These are phyloP conservation scores for Theobroma grandiflorum DNA, from an alignment of 441 rosid genomes.

Conservation along the genomic window DNA sequence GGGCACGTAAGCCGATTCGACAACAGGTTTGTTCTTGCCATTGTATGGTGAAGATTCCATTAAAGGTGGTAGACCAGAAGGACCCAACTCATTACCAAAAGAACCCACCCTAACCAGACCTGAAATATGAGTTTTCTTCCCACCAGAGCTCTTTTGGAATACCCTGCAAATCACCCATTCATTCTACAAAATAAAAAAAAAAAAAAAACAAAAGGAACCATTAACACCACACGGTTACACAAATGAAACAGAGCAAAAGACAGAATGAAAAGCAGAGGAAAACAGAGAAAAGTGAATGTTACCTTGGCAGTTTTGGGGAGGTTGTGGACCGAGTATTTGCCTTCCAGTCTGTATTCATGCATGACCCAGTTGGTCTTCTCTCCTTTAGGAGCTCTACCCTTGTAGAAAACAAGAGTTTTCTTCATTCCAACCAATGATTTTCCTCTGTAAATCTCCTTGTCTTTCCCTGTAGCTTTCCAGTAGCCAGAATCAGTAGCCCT, in stretches of 20 bases:
- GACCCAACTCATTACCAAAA: constrained; percentile 48
- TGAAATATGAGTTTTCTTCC: constrained; percentile 72
- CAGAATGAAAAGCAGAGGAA: background rate
- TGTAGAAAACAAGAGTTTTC: constrained; percentile 90
- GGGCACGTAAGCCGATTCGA: constrained; percentile 79
- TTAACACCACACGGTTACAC: constrained; percentile 14
- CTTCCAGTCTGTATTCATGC: constrained; percentile 90
- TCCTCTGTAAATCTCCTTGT: constrained; percentile 77
- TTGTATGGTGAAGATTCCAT: constrained; percentile 61
- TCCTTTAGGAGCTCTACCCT: constrained; percentile 91
- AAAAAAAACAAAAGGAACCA: background rate
- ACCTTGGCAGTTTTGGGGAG: constrained; percentile 91
- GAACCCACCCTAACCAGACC: constrained; percentile 52
- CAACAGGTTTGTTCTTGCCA: constrained; percentile 40
- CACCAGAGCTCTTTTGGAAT: constrained; percentile 76
- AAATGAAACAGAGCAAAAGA: constrained; percentile 1
- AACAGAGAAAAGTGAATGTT: background rate
- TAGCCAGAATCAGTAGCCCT: constrained; percentile 92
- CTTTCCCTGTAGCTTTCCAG: constrained; percentile 99
- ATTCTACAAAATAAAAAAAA: constrained; percentile 52
- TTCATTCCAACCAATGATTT: constrained; percentile 93
- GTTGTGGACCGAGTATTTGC: constrained; percentile 68
- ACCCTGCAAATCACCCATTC: constrained; percentile 96
- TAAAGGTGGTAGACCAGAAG: constrained; percentile 65
- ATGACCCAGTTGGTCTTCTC: constrained; percentile 87